Percentiles rank a stretch among this genome's conserved stretches.
Conservation (phyloP, 2,329 filamentous ascomycete genomes). For the Mycosphaerelloides madeirae region DNA sequence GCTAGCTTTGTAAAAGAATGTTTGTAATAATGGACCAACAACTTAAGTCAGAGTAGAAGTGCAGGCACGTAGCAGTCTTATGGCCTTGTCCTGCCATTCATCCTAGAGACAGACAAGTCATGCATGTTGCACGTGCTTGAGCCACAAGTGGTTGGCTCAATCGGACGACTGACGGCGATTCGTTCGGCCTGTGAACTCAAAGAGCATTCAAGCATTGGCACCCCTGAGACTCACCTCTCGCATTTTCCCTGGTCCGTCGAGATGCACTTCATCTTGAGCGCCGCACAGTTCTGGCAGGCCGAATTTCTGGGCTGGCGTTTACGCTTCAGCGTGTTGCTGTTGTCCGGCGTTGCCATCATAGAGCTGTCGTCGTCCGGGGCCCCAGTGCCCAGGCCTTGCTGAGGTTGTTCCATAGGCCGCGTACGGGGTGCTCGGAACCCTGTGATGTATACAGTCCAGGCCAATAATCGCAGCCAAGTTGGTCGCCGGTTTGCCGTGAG, state of each 20-base stretch:
- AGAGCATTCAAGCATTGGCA: not conserved
- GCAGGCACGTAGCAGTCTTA: not conserved
- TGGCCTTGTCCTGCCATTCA: too few relatives aligned
- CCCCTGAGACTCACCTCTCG: constrained; percentile 18
- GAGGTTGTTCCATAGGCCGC: too few relatives aligned
- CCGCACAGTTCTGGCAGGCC: constrained; percentile 26
- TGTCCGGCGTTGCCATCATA: constrained; percentile 8
- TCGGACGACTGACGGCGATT: not conserved
- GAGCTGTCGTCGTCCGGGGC: too few relatives aligned
- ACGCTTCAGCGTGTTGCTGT: constrained; percentile 15
- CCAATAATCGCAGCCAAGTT: too few relatives aligned
- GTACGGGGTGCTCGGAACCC: too few relatives aligned
- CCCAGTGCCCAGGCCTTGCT: too few relatives aligned
- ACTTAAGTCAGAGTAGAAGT: not conserved
- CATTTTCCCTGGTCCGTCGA: constrained; percentile 17
- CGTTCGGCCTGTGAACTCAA: not conserved
- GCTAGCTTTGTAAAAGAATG: too few relatives aligned
- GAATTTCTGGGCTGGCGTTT: constrained; percentile 27
- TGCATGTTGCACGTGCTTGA: not conserved
- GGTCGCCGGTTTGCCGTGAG: too few relatives aligned
- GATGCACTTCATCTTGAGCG: constrained; percentile 28
- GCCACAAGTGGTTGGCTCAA: not conserved
- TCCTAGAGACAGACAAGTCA: not conserved
- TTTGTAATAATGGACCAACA: too few relatives aligned
- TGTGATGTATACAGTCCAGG: too few relatives aligned